Conservation (phyloP, 495 filamentous ascomycete species). For the Podospora tetraspora region DNA sequence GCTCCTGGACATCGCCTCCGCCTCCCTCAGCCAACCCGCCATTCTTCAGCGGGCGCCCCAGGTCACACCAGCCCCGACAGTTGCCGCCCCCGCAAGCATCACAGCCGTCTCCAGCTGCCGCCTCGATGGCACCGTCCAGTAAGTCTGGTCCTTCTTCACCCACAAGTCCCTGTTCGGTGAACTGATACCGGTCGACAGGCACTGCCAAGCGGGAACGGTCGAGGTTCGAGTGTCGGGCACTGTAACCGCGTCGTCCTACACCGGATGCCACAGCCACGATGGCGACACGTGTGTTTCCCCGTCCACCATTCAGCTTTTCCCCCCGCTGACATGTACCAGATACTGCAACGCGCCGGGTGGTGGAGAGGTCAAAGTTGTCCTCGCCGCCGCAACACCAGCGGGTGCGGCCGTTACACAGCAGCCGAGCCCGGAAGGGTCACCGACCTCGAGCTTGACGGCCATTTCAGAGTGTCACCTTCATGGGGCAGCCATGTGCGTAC, state of each 20-base stretch:
- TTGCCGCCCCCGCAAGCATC: constrained; percentile 6
- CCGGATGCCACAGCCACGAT: constrained; percentile 24
- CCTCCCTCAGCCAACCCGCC: constrained; percentile 1
- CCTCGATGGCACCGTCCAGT: constrained; percentile 10
- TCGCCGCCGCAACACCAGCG: constrained; percentile 3
- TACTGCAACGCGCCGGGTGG: neutral
- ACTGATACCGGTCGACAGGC: constrained; percentile 1
- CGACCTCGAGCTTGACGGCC: constrained; percentile 2
- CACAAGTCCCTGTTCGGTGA: neutral
- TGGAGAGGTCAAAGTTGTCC: constrained; percentile 8
- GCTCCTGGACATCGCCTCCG: constrained; percentile 3
- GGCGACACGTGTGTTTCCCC: constrained; percentile 11
- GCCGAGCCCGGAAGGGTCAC: neutral
- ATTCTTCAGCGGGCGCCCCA: constrained; percentile 15
- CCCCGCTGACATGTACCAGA: neutral
- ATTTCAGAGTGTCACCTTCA: constrained; percentile 9
- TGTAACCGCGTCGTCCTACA: constrained; percentile 13
- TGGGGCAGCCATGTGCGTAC: neutral
- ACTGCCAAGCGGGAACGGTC: constrained; percentile 14
- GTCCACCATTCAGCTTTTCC: neutral
- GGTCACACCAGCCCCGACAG: constrained; percentile 6
- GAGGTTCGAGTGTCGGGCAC: constrained; percentile 17
- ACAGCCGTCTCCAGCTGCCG: constrained; percentile 22
- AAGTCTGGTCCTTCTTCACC: neutral
- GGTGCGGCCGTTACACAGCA: neutral